Base-by-base conservation (phyloP, 345 rosid genomes). In the Citrus unshiu region DNA sequence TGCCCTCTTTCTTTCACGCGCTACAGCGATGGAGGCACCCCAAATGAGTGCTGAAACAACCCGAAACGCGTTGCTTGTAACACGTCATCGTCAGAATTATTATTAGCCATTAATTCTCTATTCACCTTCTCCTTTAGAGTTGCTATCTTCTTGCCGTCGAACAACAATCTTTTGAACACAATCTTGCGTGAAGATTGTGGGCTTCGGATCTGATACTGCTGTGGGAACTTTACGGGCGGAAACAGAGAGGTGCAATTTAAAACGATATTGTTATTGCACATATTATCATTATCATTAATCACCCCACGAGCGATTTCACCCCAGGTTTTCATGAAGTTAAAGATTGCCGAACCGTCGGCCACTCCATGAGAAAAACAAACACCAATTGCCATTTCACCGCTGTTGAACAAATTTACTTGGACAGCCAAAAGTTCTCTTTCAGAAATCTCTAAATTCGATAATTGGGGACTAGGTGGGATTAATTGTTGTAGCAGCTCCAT, bases 351-450 rank as follows among this genome's bases (percentile, higher is more conserved):
- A 12, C 69, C 87, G 34, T 84, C 87, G 1, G 76, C 84, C 5
- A 84, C 57, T 68, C 61, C 74, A 68, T 84, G 87, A 9, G 59
- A 60, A 21, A 79, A 40, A 4, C 34, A 72, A 18, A 57, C 72
- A 8, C 84, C 81, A 3, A 84, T 81, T 2, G 84, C 83, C 22
- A 79, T 51, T 16, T 63, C 18, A 86, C 87, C 84, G 79, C 16
- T 86, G 77, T 35, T 40, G 25, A 73, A 73, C 25, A 25, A n/a
- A n/a, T n/a, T n/a, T n/a, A n/a, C n/a, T 27, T 84, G 85, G 51
- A 78, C 21, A 2, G 34, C 82, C 30, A 86, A 51, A 16, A 51
- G 21, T 51, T 51, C 57, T 43, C 49, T 0, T 43, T 43, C 0
- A 43, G 16, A 43, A 43, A 49, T 14, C 6, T 49, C 56, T 49